Evolutionary conservation across 2,329 filamentous ascomycete species (phyloP).

Genomic region (Botrytis tulipae): DNA sequence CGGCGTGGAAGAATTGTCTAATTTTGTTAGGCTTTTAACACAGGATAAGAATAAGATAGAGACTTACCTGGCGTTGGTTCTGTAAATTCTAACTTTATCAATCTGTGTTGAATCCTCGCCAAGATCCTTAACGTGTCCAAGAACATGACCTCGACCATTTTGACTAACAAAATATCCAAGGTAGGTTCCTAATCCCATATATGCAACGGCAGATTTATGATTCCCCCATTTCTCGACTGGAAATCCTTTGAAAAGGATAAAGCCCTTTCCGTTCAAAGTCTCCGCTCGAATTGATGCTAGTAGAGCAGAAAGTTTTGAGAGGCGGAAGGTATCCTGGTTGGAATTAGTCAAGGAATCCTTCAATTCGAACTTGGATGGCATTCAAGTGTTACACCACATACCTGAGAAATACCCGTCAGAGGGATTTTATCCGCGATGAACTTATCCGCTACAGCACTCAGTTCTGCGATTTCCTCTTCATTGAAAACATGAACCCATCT

Average conservation of each 20-base stretch:
- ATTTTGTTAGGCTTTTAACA: background rate
- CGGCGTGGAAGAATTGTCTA: conserved; percentile 80
- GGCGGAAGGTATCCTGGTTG: conserved; percentile 52
- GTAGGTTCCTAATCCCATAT: conserved; percentile 84
- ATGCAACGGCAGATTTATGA: conserved; percentile 80
- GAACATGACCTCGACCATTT: conserved; percentile 79
- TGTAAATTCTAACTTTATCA: conserved; percentile 85
- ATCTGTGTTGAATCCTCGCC: conserved; percentile 60
- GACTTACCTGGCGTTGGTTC: conserved; percentile 68
- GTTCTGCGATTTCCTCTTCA: conserved; percentile 62
- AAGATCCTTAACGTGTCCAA: conserved; percentile 87
- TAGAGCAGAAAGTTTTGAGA: conserved; percentile 55
- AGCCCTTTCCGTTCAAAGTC: conserved; percentile 81
- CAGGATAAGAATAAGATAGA: background rate
- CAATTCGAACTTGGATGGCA: background rate
- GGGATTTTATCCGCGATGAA: conserved; percentile 66
- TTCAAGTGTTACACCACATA: conserved; percentile 29
- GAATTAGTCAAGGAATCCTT: background rate
- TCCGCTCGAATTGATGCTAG: conserved; percentile 59
- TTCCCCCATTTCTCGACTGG: conserved; percentile 74
- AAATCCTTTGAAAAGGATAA: conserved; percentile 85
- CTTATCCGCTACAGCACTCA: conserved; percentile 63
- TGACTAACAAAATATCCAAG: conserved; percentile 86
- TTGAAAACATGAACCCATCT: conserved; percentile 72
- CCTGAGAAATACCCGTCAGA: conserved; percentile 68